Evolutionary conservation across 768 basidiomycete genomes (phyloP).

Genomic region (Phaeolepiota aurea): DNA sequence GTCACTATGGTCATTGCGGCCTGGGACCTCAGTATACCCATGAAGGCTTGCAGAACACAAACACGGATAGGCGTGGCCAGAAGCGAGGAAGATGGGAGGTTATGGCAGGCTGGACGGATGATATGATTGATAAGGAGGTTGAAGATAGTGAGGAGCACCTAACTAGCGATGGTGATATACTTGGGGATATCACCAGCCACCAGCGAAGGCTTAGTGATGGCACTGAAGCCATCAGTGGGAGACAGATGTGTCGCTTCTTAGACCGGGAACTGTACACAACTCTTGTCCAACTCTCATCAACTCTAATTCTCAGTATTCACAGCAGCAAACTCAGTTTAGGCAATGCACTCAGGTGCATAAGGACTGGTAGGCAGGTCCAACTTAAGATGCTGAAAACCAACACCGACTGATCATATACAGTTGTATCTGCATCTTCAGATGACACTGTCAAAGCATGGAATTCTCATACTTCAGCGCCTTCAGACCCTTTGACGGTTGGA

Average conservation of each 20-base stretch:
- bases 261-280: constrained; percentile 38
- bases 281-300: constrained; percentile 35
- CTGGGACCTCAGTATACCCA: constrained; percentile 75
- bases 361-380: constrained; percentile 82
- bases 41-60: too few relatives aligned
- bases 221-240: constrained; percentile 55
- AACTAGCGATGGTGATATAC: constrained; percentile 65
- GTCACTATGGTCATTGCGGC: constrained; percentile 76
- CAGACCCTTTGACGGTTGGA: constrained; percentile 64
- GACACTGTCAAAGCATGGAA: constrained; percentile 92
- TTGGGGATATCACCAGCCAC: constrained; percentile 57
- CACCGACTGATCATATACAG: constrained; percentile 23
- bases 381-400: constrained; percentile 8
- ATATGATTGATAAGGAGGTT: constrained; percentile 53
- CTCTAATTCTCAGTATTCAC: constrained; percentile 7
- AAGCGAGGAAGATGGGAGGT: constrained; percentile 57
- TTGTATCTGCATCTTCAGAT: constrained; percentile 93
- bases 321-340: constrained; percentile 63
- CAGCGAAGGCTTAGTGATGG: constrained; percentile 14
- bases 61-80: too few relatives aligned
- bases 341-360: constrained; percentile 86
- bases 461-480: constrained; percentile 59
- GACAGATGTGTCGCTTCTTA: constrained; percentile 48
- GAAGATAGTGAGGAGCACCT: constrained; percentile 52
- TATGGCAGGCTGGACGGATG: constrained; percentile 80